Percentiles rank a stretch among this genome's conserved stretches.
Conservation (phyloP, 768 basidiomycete species). For the Pulveroboletus sp. region DNA sequence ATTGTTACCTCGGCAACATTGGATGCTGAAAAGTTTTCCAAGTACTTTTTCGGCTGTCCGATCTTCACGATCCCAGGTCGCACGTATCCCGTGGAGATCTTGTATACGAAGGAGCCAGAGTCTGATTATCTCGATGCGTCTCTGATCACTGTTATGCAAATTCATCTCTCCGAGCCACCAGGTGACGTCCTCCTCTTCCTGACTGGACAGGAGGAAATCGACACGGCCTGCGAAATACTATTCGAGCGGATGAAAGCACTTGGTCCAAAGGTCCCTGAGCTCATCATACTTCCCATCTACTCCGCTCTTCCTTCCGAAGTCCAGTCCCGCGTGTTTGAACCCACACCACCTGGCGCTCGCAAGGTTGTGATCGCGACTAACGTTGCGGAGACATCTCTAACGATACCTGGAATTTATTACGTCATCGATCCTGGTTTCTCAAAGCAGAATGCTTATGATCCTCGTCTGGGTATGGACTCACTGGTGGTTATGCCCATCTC, state of each 20-base stretch:
- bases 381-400: conserved; percentile 97
- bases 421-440: conserved; percentile 98
- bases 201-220: conserved; percentile 98
- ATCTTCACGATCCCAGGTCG: conserved; percentile 99
- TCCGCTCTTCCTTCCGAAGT: conserved; percentile 98
- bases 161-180: conserved; percentile 96
- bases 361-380: conserved; percentile 99
- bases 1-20: conserved; percentile 98
- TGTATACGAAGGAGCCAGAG: conserved; percentile 99
- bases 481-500: conserved; percentile 98
- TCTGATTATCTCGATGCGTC: conserved; percentile 96
- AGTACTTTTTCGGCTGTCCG: conserved; percentile 98
- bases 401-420: conserved; percentile 98
- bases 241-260: conserved; percentile 99
- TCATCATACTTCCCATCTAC: conserved; percentile 96
- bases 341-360: conserved; percentile 95
- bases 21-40: conserved; percentile 99
- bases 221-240: conserved; percentile 94
- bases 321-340: conserved; percentile 96
- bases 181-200: conserved; percentile 97
- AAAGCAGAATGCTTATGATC: conserved; percentile 99
- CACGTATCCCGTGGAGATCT: conserved; percentile 95
- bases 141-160: conserved; percentile 99
- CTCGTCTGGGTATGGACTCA: conserved; percentile 97
- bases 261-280: conserved; percentile 97